These are phyloP conservation scores for Blumeria hordei DNA, from an alignment of 2,329 filamentous ascomycete species.

Conservation along the genomic window DNA sequence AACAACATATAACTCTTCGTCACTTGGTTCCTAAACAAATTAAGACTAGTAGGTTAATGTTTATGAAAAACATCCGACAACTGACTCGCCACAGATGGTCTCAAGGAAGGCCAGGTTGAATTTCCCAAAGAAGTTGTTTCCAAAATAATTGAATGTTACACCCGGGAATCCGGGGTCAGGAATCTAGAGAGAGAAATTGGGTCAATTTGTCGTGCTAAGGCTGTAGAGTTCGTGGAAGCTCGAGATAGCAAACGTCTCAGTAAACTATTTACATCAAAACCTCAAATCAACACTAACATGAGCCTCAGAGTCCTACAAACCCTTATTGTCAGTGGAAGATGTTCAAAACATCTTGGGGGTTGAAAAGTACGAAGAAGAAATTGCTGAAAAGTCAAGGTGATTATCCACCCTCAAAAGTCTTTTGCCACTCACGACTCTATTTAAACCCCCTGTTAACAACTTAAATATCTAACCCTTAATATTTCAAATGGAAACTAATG, in stretches of 20 bases:
- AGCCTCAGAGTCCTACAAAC: conserved; percentile 29
- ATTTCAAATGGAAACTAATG: conserved; percentile 2
- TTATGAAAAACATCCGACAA: neutral
- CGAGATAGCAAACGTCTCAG: conserved; percentile 39
- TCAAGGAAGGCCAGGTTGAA: conserved; percentile 47
- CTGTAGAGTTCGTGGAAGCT: conserved; percentile 81
- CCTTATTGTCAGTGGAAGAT: conserved; percentile 51
- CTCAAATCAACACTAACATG: no score
- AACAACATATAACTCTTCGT: conserved; percentile 75
- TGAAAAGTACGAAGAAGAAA: conserved; percentile 85
- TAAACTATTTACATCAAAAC: conserved; percentile 2
- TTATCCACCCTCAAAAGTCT: conserved; percentile 2
- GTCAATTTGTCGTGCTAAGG: conserved; percentile 81
- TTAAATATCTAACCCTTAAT: neutral
- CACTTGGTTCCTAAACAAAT: conserved; percentile 96
- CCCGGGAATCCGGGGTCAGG: conserved; percentile 83
- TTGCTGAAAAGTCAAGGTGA: conserved; percentile 50
- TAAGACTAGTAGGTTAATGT: conserved; percentile 29
- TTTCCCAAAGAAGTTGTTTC: conserved; percentile 70
- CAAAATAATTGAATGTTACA: conserved; percentile 91
- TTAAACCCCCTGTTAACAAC: neutral
- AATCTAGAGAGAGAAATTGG: conserved; percentile 92
- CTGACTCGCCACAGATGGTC: conserved; percentile 29
- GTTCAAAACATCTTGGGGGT: conserved; percentile 80
- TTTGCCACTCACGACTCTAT: neutral